Percentiles rank a stretch among this genome's conserved stretches.
phyloP scores from a whole-genome alignment of 148 eudicot species.

The Spergularia bocconei region DNA sequence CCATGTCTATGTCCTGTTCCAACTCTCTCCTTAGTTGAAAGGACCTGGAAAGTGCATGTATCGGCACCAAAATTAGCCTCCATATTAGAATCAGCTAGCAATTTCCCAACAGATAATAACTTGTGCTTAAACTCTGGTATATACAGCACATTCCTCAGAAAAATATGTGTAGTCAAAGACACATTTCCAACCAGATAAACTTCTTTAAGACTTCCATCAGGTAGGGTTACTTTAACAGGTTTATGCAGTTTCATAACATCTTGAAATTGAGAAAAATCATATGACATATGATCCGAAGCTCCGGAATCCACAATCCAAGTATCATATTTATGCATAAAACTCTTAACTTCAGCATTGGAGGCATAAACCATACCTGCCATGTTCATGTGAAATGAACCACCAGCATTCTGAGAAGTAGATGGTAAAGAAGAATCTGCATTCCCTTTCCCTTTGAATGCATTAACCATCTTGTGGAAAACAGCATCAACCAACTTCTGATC shows the following conservation, averaged over 20 bases:
- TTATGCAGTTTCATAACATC: neutral
- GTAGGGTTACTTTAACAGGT: neutral
- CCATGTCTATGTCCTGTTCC: neutral
- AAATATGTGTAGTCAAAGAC: no score
- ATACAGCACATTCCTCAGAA: neutral
- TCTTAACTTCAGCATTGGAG: neutral
- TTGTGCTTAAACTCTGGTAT: neutral
- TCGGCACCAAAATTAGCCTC: neutral
- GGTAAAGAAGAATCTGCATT: neutral
- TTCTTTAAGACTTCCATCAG: neutral
- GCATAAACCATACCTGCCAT: neutral
- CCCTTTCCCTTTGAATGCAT: no score
- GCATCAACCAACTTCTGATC: no score
- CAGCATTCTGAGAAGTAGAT: neutral
- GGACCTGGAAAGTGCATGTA: neutral
- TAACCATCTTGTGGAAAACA: neutral
- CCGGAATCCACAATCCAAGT: neutral
- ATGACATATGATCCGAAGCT: neutral
- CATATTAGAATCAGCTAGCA: neutral
- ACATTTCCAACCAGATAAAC: neutral
- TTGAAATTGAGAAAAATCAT: neutral
- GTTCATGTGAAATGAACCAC: no score
- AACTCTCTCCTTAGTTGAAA: neutral
- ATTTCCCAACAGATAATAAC: neutral
- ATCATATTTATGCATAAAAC: neutral